These are phyloP conservation scores for Colletotrichum camelliae DNA, from an alignment of 2,329 filamentous ascomycete species.

Conservation along the genomic window DNA sequence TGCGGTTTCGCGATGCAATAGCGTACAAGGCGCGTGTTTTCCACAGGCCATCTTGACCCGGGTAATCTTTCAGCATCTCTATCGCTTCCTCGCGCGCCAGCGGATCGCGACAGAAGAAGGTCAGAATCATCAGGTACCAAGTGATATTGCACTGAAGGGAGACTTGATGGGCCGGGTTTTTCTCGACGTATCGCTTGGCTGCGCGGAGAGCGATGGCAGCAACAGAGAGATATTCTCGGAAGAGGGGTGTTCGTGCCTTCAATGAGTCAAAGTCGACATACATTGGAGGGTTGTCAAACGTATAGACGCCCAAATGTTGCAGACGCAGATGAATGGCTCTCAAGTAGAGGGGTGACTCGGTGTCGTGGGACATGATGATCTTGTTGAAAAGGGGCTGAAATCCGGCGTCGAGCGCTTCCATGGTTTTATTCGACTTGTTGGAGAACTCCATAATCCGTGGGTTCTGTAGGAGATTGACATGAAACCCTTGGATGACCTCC, in stretches of 20 bases:
- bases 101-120: slow-evolving; percentile 36
- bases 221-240: slow-evolving; percentile 38
- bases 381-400: slow-evolving; percentile 38
- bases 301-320: slow-evolving; percentile 29
- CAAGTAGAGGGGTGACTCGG: slow-evolving; percentile 30
- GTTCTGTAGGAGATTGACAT: slow-evolving; percentile 20
- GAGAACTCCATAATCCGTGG: slow-evolving; percentile 24
- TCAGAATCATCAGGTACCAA: slow-evolving; percentile 25
- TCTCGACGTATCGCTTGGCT: slow-evolving; percentile 9
- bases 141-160: slow-evolving; percentile 35
- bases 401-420: slow-evolving; percentile 28
- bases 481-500: slow-evolving; percentile 19
- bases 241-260: slow-evolving; percentile 28
- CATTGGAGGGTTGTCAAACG: slow-evolving; percentile 32
- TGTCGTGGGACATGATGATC: slow-evolving; percentile 28
- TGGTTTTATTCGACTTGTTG: not conserved
- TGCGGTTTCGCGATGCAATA: slow-evolving; percentile 29
- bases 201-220: slow-evolving; percentile 30
- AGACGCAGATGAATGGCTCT: slow-evolving; percentile 38
- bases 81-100: slow-evolving; percentile 35
- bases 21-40: slow-evolving; percentile 31
- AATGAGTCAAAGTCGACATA: slow-evolving; percentile 28
- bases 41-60: slow-evolving; percentile 37
- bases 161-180: slow-evolving; percentile 28
- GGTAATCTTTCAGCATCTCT: slow-evolving; percentile 35